Base-by-base conservation (phyloP, 371 early-diverging fungal species). In the Lichtheimia corymbifera region DNA sequence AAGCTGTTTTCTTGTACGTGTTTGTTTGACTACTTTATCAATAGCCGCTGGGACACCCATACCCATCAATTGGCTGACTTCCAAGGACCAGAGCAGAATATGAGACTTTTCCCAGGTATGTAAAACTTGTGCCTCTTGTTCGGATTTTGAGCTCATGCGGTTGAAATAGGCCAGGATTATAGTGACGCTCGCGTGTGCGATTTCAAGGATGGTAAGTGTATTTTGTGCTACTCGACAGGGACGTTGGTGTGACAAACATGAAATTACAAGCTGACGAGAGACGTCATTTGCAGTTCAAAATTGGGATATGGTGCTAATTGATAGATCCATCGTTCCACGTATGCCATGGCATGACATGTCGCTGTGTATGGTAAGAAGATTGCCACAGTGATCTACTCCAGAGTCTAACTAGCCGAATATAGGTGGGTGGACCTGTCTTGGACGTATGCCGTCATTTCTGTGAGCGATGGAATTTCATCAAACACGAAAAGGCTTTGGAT, bases 311-410 rank as follows among this genome's bases (percentile, higher is more conserved):
- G 74, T 78, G 28, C 67, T 90, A 25, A 84, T 93, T 53, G 85
- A 91, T 60, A 83, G 87, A 61, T 72, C 80, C 20, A 72, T 74
- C 14, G 77, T 84, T 41, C 87, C 94, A 18, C 87, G 97, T 66
- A 93, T 97, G 96, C 96, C 97, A 43, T 97, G 98, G 98, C 97
- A 97, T 75, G 97, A 97, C 61, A 85, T 97, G 24, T 89, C 90
- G 7, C 71, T 91, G 62, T 89, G 84, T 59, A 79, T 92, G 71
- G 84, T 77, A 69, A 58, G 72, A 82, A n/a, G 59, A 35, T 2
- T 20, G 24, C 67, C 27, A 66, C n/a, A 40, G 30, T 42, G 50
- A 17, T 18, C 11, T 35, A 35, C 9, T 9, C 11, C 11, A 35
- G 6, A 6, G 11, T 35, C 35, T 35, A 9, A 35, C 22, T 2